Evolutionary conservation across 371 early-diverging fungal genomes (phyloP).

Genomic region (Mucor circinelloides): DNA sequence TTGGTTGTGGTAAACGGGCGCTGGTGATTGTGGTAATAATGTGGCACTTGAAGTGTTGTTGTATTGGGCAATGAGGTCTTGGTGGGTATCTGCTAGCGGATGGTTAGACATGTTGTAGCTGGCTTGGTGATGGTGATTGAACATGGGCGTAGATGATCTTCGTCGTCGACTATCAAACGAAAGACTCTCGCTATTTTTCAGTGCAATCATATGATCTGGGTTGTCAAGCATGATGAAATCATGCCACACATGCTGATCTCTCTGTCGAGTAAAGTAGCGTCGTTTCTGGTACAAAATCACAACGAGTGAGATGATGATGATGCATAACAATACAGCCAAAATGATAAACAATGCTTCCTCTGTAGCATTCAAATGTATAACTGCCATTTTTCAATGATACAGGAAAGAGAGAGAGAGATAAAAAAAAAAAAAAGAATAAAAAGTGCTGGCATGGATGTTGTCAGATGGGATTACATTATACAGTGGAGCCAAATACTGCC

Average conservation of each 20-base stretch:
- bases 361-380: background rate
- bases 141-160: background rate
- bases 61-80: background rate
- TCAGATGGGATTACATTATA: background rate
- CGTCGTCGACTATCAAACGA: constrained; percentile 3
- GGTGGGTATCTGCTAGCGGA: background rate
- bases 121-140: background rate
- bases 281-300: constrained; percentile 2
- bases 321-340: background rate
- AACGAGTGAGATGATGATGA: background rate
- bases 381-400: background rate
- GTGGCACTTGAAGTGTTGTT: background rate
- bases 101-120: background rate
- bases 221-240: constrained; percentile 29
- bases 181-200: constrained; percentile 22
- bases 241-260: background rate
- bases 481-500: background rate
- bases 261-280: background rate
- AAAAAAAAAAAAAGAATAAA: background rate
- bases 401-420: background rate
- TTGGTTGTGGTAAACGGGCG: constrained; percentile 10
- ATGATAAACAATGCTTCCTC: constrained; percentile 1
- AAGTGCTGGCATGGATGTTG: background rate
- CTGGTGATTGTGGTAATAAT: constrained; percentile 14
- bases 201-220: constrained; percentile 28